A percentile compares a stretch with the other conserved stretches of the same genome.
Evolutionary conservation across 768 basidiomycete species (phyloP).

Genomic region (Calocera cornea): DNA sequence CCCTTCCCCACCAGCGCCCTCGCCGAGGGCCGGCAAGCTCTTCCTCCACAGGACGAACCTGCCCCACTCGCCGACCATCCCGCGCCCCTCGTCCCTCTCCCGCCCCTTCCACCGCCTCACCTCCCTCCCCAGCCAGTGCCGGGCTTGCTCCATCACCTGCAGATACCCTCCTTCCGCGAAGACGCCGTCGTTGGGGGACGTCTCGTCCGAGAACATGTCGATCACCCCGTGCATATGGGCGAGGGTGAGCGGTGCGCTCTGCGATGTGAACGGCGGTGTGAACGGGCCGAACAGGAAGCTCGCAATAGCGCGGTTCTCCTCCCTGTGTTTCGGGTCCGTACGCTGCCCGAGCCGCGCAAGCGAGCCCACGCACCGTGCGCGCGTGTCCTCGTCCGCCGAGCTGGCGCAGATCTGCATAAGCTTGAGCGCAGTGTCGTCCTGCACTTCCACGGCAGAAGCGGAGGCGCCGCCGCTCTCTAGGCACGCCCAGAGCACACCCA

Average conservation of each 20-base stretch:
- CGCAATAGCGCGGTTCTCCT: background rate
- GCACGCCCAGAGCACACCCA: slow-evolving; percentile 73
- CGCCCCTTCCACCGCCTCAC: slow-evolving; percentile 52
- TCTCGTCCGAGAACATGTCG: slow-evolving; percentile 88
- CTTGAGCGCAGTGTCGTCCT: slow-evolving; percentile 39
- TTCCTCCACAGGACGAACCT: slow-evolving; percentile 51
- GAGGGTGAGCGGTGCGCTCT: slow-evolving; percentile 54
- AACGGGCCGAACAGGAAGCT: background rate
- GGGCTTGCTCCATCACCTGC: slow-evolving; percentile 39
- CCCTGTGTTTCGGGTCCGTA: background rate
- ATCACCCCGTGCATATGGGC: slow-evolving; percentile 73
- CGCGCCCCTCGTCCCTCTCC: slow-evolving; percentile 50
- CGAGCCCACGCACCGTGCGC: slow-evolving; percentile 24
- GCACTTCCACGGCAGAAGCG: slow-evolving; percentile 26
- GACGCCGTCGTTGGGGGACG: slow-evolving; percentile 61
- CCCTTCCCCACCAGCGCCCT: slow-evolving; percentile 50
- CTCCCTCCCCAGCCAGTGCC: slow-evolving; percentile 45
- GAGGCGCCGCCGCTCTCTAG: slow-evolving; percentile 62
- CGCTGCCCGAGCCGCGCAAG: slow-evolving; percentile 30
- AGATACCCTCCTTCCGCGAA: slow-evolving; percentile 54
- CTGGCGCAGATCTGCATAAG: slow-evolving; percentile 53
- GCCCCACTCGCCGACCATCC: slow-evolving; percentile 52
- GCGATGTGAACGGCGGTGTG: slow-evolving; percentile 13
- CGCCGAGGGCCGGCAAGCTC: slow-evolving; percentile 35
- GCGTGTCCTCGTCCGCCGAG: slow-evolving; percentile 32